Base-by-base conservation (phyloP, 306 rosid species). In the Acacia confusa region DNA sequence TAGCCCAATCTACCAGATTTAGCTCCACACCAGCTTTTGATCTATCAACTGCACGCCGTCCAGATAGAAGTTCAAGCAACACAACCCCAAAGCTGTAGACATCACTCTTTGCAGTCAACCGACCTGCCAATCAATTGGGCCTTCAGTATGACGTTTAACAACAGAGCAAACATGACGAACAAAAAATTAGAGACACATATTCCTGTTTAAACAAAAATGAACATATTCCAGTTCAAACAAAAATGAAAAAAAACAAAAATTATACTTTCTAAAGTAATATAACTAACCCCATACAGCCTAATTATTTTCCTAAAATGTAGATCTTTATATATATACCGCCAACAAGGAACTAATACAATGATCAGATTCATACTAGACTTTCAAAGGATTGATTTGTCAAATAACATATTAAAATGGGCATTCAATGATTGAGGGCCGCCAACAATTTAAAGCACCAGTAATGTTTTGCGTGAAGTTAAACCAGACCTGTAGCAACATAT, bases 51-150 rank as follows among this genome's bases (percentile, higher is more conserved):
- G 98, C 98, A 60, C 90, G 91, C 64, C 92, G 79, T 50, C 98
- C 98, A 0, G 98, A 90, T 76, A 94, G 86, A 22, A 94, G 88
- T 75, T 94, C 98, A 53, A 94, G 88, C 75, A 94, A 80, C 76
- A 94, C 98, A 60, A 94, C 97, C 41, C 97, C 98, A 77, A 94
- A 94, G 74, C 97, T 94, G 71, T 94, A 94, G 9, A 94, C 97
- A 45, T 94, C 97, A 52, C 98, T 94, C 66, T 94, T 94, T 14
- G 95, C 87, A 0, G 98, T 94, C 76, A 94, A 50, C 40, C 97
- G 91, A 79, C 98, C 98, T 94, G 91, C 76, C 53, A 27, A 84
- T 20, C 32, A 50, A 70, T 58, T 6, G 47, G 16, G 43, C 11
- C 9, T 75, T 87, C 58, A 83, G 83, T 52, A 19, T 27, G 75